phyloP scores from a whole-genome alignment of 2,329 filamentous ascomycete genomes.

The Monosporascus sp. region DNA sequence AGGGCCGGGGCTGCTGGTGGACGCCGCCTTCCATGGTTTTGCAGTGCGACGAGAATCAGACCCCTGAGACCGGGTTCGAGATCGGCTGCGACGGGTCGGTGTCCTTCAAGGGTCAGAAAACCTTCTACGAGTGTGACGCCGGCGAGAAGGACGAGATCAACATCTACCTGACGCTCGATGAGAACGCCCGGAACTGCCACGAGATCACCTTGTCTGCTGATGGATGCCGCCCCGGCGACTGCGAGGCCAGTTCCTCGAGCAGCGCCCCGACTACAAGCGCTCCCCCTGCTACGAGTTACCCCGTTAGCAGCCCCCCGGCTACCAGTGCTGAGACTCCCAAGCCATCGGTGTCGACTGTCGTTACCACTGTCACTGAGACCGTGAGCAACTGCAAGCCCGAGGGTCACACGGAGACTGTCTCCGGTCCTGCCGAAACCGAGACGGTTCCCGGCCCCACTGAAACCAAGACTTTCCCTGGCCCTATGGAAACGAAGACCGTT shows the following conservation, averaged over 20 bases:
- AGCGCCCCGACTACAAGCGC: background rate
- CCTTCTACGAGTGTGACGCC: constrained; percentile 58
- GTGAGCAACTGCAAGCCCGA: background rate
- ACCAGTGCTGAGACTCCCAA: background rate
- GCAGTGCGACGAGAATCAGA: constrained; percentile 52
- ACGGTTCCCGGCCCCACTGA: background rate
- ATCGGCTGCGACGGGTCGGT: constrained; percentile 47
- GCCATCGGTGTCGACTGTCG: background rate
- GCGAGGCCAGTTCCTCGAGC: background rate
- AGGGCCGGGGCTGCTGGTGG: constrained; percentile 55
- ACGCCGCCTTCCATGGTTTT: constrained; percentile 53
- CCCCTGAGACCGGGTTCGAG: constrained; percentile 46
- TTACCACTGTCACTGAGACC: background rate
- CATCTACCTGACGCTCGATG: constrained; percentile 41
- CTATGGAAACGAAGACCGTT: background rate
- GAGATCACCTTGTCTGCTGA: constrained; percentile 38
- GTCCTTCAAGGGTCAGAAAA: constrained; percentile 40
- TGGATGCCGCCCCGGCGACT: constrained; percentile 20
- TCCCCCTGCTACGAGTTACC: background rate
- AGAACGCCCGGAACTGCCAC: constrained; percentile 34
- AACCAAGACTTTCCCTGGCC: background rate
- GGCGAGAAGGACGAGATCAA: constrained; percentile 45
- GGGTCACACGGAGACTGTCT: background rate
- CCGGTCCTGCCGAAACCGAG: background rate
- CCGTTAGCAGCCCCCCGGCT: background rate